Conservation (phyloP, 1,139 yeast genomes). For the Magnusiomyces tetraspermus region DNA sequence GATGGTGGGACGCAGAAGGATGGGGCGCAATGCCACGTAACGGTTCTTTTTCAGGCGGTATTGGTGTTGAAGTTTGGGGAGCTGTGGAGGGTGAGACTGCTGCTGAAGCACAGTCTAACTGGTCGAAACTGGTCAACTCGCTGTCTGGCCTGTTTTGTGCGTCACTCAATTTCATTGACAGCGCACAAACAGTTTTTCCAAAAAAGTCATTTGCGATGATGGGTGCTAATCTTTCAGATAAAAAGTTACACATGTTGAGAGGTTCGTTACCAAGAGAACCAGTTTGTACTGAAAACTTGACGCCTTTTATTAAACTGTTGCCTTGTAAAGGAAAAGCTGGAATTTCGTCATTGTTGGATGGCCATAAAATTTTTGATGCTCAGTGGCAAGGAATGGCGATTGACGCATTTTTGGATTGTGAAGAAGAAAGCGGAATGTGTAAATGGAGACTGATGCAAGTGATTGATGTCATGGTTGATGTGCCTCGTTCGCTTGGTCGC, state of each 20-base stretch:
- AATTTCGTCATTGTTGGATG: conserved; percentile 72
- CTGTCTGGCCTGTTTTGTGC: conserved; percentile 94
- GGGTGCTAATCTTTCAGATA: conserved; percentile 19
- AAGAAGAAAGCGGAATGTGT: conserved; percentile 33
- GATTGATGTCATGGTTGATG: conserved; percentile 67
- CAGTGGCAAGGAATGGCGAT: conserved; percentile 93
- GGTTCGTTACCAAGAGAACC: conserved; percentile 95
- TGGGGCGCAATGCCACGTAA: conserved; percentile 79
- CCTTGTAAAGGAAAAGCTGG: conserved; percentile 95
- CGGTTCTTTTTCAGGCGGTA: conserved; percentile 77
- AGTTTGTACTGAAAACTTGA: conserved; percentile 91
- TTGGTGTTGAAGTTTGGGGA: conserved; percentile 94
- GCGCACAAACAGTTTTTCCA: conserved; percentile 70
- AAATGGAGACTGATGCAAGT: conserved; percentile 52
- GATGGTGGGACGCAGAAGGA: conserved; percentile 85
- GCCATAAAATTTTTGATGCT: conserved; percentile 92
- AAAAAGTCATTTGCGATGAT: conserved; percentile 36
- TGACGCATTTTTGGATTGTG: conserved; percentile 59
- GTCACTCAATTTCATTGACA: conserved; percentile 79
- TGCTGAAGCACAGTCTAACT: conserved; percentile 49
- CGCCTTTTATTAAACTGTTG: conserved; percentile 81
- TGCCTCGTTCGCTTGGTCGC: conserved; percentile 57
- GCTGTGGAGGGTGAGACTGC: conserved; percentile 55
- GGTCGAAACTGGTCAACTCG: conserved; percentile 66
- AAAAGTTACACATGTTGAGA: conserved; percentile 47